phyloP scores from a whole-genome alignment of 1,284 basidiomycete genomes.

The Rhodotorula sp. region DNA sequence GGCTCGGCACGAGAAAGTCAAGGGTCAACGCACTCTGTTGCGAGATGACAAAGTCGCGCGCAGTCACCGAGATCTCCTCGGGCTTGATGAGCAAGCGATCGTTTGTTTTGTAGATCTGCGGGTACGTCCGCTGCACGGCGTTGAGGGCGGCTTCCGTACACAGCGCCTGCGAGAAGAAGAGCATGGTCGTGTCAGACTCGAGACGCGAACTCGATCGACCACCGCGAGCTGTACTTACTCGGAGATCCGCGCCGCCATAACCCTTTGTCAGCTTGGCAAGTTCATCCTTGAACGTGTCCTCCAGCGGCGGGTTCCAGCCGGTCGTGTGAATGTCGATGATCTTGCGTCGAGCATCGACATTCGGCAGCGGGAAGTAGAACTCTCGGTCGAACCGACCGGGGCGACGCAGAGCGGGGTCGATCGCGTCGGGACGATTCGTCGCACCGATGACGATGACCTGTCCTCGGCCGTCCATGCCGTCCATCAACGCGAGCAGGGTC shows the following conservation, averaged over 20 bases:
- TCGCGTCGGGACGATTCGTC: conserved; percentile 93
- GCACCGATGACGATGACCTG: conserved; percentile 99
- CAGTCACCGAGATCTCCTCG: conserved; percentile 76
- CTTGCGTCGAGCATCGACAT: conserved; percentile 75
- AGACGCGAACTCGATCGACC: neutral
- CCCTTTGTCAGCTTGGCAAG: conserved; percentile 92
- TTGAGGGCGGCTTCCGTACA: conserved; percentile 97
- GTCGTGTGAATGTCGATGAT: conserved; percentile 90
- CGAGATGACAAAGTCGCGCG: conserved; percentile 96
- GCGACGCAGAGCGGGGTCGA: conserved; percentile 90
- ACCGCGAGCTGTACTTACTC: conserved; percentile 58
- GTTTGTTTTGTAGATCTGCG: conserved; percentile 92
- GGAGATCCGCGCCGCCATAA: conserved; percentile 93
- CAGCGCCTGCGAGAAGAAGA: conserved; percentile 61
- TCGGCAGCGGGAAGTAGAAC: conserved; percentile 95
- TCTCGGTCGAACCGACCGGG: conserved; percentile 97
- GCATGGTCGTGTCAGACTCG: neutral
- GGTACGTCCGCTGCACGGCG: conserved; percentile 92
- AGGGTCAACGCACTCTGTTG: conserved; percentile 73
- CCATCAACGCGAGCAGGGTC: conserved; percentile 95
- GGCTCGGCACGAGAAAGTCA: neutral
- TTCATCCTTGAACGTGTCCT: conserved; percentile 61
- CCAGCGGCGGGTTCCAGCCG: conserved; percentile 83
- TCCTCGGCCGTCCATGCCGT: conserved; percentile 96
- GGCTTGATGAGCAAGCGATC: conserved; percentile 84